These are phyloP conservation scores for Carex pumila DNA, from an alignment of 176 grass and related monocot genomes.

Conservation along the genomic window DNA sequence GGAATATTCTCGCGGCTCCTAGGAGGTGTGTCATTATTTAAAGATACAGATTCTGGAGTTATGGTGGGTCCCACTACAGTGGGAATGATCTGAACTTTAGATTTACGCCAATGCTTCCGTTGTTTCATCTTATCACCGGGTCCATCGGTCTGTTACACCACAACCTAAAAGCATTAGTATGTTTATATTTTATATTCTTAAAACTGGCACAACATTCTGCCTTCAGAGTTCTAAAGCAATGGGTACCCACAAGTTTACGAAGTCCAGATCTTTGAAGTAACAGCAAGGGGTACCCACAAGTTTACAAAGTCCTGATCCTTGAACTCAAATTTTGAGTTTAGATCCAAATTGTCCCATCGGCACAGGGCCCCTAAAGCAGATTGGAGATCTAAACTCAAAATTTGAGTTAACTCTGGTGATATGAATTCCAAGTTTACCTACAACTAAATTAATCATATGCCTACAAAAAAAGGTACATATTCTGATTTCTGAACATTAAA, in stretches of 20 bases:
- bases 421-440: background rate
- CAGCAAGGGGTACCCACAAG: too few species aligned
- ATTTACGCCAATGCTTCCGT: constrained; percentile 77
- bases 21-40: constrained; percentile 22
- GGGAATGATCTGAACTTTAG: constrained; percentile 55
- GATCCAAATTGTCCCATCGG: too few species aligned
- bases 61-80: constrained; percentile 19
- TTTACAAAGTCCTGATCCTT: too few species aligned
- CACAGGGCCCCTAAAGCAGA: too few species aligned
- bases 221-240: background rate
- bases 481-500: background rate
- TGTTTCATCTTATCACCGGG: constrained; percentile 27
- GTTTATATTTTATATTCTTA: background rate
- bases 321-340: too few species aligned
- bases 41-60: background rate
- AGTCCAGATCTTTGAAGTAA: too few species aligned
- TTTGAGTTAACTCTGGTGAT: too few species aligned
- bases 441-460: background rate
- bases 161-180: constrained; percentile 13
- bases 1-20: constrained; percentile 35
- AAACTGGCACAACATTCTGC: background rate
- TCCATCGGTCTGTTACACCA: constrained; percentile 31
- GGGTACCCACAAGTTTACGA: background rate
- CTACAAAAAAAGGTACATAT: background rate
- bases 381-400: too few species aligned